Evolutionary conservation across 2,329 filamentous ascomycete species (phyloP).

Genomic region (Colletotrichum sp.): DNA sequence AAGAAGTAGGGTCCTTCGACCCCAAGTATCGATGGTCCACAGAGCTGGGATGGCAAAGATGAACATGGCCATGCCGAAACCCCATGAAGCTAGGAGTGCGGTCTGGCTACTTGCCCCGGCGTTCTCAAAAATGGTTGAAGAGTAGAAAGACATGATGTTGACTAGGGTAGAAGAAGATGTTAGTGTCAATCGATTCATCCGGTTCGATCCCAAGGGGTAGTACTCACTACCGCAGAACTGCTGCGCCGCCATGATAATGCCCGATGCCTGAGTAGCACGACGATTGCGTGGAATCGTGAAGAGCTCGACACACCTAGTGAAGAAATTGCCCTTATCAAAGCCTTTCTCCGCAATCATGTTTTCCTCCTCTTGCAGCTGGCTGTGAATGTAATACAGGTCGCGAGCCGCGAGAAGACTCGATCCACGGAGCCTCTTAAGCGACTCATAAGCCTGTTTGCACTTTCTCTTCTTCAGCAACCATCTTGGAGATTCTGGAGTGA

Average conservation of each 20-base stretch:
- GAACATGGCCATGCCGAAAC: slow-evolving; percentile 62
- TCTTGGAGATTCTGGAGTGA: slow-evolving; percentile 69
- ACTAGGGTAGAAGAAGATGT: slow-evolving; percentile 23
- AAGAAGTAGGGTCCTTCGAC: slow-evolving; percentile 64
- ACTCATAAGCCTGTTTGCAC: slow-evolving; percentile 58
- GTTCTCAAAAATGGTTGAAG: slow-evolving; percentile 48
- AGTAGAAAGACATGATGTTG: slow-evolving; percentile 57
- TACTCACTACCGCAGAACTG: slow-evolving; percentile 60
- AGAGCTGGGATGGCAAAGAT: slow-evolving; percentile 69
- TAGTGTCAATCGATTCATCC: not conserved
- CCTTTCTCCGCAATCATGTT: slow-evolving; percentile 14
- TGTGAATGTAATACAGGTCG: slow-evolving; percentile 66
- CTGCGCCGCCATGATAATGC: slow-evolving; percentile 70
- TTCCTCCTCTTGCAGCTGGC: slow-evolving; percentile 33
- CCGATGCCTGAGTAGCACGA: slow-evolving; percentile 69
- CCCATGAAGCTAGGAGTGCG: slow-evolving; percentile 53
- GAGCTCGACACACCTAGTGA: slow-evolving; percentile 58
- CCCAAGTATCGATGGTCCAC: slow-evolving; percentile 71
- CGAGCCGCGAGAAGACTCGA: slow-evolving; percentile 63
- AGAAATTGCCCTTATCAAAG: slow-evolving; percentile 38
- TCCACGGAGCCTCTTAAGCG: slow-evolving; percentile 62
- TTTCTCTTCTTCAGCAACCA: slow-evolving; percentile 69
- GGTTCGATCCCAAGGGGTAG: not conserved
- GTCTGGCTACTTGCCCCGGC: slow-evolving; percentile 43
- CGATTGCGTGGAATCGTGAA: slow-evolving; percentile 63